Evolutionary conservation across 169 alveolate genomes (phyloP).

Genomic region (Plasmodium blacklocki): DNA sequence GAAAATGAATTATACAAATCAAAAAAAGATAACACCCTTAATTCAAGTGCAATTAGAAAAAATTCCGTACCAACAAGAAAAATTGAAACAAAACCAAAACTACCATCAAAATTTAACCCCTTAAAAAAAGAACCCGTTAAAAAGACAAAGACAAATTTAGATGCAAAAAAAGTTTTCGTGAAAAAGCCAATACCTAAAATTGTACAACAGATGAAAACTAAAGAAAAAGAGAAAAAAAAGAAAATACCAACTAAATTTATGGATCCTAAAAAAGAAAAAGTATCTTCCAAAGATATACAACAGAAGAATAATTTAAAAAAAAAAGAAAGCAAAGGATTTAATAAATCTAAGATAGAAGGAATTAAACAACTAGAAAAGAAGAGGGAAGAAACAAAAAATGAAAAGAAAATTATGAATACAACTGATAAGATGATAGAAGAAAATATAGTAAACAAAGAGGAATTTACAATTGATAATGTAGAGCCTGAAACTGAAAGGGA

Average conservation of each 20-base stretch:
- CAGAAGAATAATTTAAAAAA: constrained; percentile 17
- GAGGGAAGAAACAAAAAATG: constrained; percentile 18
- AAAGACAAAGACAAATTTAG: constrained; percentile 22
- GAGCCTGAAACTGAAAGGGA: constrained; percentile 13
- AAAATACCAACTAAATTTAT: constrained; percentile 22
- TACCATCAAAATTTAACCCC: constrained; percentile 18
- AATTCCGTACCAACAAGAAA: constrained; percentile 6
- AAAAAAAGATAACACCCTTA: background rate
- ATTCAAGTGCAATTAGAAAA: background rate
- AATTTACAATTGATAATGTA: constrained; percentile 14
- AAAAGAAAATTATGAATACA: constrained; percentile 12
- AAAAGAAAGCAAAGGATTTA: constrained; percentile 4
- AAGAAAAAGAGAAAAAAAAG: constrained; percentile 53
- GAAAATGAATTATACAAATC: constrained; percentile 11
- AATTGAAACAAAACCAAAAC: constrained; percentile 27
- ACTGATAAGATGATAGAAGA: constrained; percentile 22
- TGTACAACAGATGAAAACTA: constrained; percentile 21
- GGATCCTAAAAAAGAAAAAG: constrained; percentile 19
- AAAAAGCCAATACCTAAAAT: constrained; percentile 51
- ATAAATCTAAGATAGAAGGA: constrained; percentile 2
- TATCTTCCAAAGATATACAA: background rate
- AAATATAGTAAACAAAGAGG: constrained; percentile 8
- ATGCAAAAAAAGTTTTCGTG: constrained; percentile 24
- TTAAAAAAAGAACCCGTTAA: constrained; percentile 31
- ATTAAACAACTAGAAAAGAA: constrained; percentile 2